Evolutionary conservation across 2,329 filamentous ascomycete species (phyloP).

Genomic region (Exophiala sp.): DNA sequence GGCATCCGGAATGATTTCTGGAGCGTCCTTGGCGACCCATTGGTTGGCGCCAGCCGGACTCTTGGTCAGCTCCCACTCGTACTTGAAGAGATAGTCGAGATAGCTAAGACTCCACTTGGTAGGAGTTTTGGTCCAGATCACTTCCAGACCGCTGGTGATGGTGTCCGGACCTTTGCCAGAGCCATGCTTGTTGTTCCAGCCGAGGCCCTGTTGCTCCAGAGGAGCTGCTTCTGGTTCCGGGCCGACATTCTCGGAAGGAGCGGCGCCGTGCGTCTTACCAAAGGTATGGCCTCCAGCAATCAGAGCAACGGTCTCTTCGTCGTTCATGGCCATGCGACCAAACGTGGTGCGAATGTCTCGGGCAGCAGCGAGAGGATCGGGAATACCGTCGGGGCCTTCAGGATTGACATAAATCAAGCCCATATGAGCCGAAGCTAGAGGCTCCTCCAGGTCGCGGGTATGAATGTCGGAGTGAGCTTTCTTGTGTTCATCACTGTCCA

Average conservation of each 20-base stretch:
- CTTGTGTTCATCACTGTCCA: conserved; percentile 40
- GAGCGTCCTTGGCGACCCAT: conserved; percentile 66
- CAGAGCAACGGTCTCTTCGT: conserved; percentile 72
- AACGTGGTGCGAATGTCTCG: conserved; percentile 70
- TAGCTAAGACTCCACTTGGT: conserved; percentile 70
- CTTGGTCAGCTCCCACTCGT: conserved; percentile 71
- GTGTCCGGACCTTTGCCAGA: conserved; percentile 64
- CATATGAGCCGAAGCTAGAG: conserved; percentile 64
- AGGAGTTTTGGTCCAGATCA: conserved; percentile 71
- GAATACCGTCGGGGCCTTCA: conserved; percentile 66
- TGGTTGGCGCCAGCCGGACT: conserved; percentile 70
- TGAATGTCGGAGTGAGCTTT: conserved; percentile 48
- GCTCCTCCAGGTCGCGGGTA: conserved; percentile 60
- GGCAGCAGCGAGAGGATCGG: conserved; percentile 63
- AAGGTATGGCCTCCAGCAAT: conserved; percentile 74
- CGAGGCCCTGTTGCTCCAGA: conserved; percentile 63
- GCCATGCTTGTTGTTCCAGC: conserved; percentile 61
- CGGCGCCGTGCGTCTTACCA: conserved; percentile 75
- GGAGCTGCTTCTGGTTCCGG: conserved; percentile 60
- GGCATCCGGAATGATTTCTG: conserved; percentile 63
- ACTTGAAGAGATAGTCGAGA: conserved; percentile 71
- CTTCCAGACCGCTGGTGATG: conserved; percentile 71
- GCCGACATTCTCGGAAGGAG: conserved; percentile 56
- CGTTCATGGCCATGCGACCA: conserved; percentile 74
- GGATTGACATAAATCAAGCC: conserved; percentile 79